Evolutionary conservation across 2,329 filamentous ascomycete species (phyloP).

Genomic region (Albifimbria verrucaria): DNA sequence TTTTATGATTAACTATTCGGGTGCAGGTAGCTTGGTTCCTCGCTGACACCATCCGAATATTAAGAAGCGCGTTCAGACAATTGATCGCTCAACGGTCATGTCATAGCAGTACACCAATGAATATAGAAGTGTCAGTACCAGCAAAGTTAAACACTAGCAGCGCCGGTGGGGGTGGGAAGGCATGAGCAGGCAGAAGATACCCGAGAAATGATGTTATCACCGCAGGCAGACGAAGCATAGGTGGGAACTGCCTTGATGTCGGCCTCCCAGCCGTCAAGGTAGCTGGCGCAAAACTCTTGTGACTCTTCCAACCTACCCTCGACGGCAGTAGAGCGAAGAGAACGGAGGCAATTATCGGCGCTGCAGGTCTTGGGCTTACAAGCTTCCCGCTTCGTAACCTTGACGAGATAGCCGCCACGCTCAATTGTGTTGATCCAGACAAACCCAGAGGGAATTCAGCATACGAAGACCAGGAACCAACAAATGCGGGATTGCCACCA

Average conservation of each 20-base stretch:
- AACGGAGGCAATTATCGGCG: conserved; percentile 1
- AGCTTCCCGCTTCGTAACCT: neutral
- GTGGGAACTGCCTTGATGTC: neutral
- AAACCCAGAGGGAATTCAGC: conserved; percentile 2
- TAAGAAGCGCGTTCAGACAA: too few relatives aligned
- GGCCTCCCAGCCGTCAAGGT: conserved; percentile 1
- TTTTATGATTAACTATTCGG: too few relatives aligned
- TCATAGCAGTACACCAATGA: too few relatives aligned
- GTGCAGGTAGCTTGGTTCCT: too few relatives aligned
- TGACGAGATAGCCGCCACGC: conserved; percentile 3
- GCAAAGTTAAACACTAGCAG: neutral
- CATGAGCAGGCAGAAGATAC: conserved; percentile 2
- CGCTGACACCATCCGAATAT: too few relatives aligned
- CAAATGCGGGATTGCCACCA: neutral
- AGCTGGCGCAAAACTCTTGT: neutral
- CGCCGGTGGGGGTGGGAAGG: conserved; percentile 1
- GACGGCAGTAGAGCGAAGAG: neutral
- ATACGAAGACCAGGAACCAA: conserved; percentile 1
- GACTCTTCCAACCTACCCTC: neutral
- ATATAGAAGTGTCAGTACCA: neutral
- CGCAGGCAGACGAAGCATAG: neutral
- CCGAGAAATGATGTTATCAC: neutral
- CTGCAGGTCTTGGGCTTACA: conserved; percentile 3
- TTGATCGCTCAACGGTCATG: too few relatives aligned
- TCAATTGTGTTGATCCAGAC: conserved; percentile 5